Evolutionary conservation across 768 basidiomycete genomes (phyloP).

Genomic region (Cystofilobasidium capitatum): DNA sequence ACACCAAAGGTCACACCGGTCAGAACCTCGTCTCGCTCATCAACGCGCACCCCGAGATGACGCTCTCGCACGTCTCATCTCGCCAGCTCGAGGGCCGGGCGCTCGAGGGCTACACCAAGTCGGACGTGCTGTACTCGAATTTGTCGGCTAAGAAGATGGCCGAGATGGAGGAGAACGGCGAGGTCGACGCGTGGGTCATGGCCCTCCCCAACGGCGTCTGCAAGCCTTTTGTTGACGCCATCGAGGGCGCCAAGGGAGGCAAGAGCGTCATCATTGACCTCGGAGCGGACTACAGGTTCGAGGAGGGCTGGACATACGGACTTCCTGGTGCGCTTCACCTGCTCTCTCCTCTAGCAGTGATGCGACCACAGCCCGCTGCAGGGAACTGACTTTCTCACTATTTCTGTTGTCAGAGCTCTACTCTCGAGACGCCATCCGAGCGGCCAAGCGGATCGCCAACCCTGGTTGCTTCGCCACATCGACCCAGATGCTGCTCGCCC

Average conservation of each 20-base stretch:
- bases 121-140: slow-evolving; percentile 64
- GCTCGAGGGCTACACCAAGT: slow-evolving; percentile 71
- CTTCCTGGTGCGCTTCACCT: slow-evolving; percentile 75
- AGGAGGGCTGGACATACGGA: slow-evolving; percentile 91
- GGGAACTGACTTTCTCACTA: slow-evolving; percentile 39
- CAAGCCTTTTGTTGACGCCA: slow-evolving; percentile 91
- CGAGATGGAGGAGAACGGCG: slow-evolving; percentile 74
- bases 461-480: slow-evolving; percentile 97
- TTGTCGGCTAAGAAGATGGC: slow-evolving; percentile 69
- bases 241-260: slow-evolving; percentile 61
- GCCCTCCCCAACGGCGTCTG: slow-evolving; percentile 95
- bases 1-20: slow-evolving; percentile 61
- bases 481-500: slow-evolving; percentile 81
- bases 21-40: slow-evolving; percentile 81
- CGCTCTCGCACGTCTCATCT: slow-evolving; percentile 90
- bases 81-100: slow-evolving; percentile 79
- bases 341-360: slow-evolving; percentile 3
- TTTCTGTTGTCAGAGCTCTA: slow-evolving; percentile 62
- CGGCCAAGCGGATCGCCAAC: slow-evolving; percentile 81
- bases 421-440: slow-evolving; percentile 56
- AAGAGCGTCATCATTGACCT: slow-evolving; percentile 81
- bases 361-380: slow-evolving; percentile 8
- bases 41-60: slow-evolving; percentile 74
- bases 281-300: slow-evolving; percentile 90
- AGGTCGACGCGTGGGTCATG: slow-evolving; percentile 98